A percentile compares a stretch with the other conserved stretches of the same genome.
phyloP scores from a whole-genome alignment of 345 rosid genomes.

The Reutealis trisperma region DNA sequence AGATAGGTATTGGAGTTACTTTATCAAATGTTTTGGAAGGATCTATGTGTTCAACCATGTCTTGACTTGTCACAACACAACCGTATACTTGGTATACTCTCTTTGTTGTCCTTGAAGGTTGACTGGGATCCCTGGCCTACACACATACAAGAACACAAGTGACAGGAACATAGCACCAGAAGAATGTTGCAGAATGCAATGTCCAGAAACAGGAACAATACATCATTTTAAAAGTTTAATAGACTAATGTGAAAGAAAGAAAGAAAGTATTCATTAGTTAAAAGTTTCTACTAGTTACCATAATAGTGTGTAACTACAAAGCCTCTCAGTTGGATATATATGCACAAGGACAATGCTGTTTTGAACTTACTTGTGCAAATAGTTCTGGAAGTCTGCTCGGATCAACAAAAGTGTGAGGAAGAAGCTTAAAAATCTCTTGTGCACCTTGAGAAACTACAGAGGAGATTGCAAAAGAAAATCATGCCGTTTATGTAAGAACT shows the following conservation, averaged over 20 bases:
- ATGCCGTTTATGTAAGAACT: not conserved
- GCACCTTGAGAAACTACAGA: conserved; percentile 76
- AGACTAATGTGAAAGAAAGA: not conserved
- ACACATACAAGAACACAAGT: conserved; percentile 18
- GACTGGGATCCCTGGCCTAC: conserved; percentile 44
- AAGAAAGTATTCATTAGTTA: not conserved
- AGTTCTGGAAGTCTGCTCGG: conserved; percentile 73
- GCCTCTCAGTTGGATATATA: not conserved
- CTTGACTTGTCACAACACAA: conserved; percentile 71
- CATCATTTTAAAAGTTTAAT: not conserved
- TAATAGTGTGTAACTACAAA: too few species aligned
- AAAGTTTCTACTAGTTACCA: not conserved
- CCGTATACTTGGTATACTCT: conserved; percentile 81
- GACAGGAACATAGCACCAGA: not conserved
- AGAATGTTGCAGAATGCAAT: not conserved
- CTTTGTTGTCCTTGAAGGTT: conserved; percentile 46
- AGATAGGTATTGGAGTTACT: conserved; percentile 35
- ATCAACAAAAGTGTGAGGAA: conserved; percentile 85
- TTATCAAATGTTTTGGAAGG: conserved; percentile 69
- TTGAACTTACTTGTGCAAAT: conserved; percentile 52
- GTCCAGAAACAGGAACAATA: not conserved
- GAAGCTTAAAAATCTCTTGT: conserved; percentile 92
- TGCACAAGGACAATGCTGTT: not conserved
- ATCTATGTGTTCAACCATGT: conserved; percentile 79
- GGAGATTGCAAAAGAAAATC: conserved; percentile 3